Base-by-base conservation (phyloP, 768 basidiomycete genomes). In the Russula griseocarnosa region DNA sequence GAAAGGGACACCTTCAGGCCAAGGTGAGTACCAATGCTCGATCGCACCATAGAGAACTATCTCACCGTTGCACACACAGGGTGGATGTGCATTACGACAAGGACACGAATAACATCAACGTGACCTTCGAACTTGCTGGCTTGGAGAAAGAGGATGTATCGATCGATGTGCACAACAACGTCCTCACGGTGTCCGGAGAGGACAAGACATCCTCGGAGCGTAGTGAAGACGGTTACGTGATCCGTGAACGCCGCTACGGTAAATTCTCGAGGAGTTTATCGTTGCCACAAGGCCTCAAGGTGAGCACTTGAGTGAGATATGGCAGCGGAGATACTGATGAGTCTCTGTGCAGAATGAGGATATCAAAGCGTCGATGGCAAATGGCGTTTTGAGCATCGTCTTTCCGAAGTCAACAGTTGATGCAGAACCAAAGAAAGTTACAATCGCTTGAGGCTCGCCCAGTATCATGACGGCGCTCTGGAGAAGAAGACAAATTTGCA, bases 51-150 rank as follows among this genome's bases (percentile, higher is more conserved):
- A 18, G 18, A 32, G 5, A 24, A 49, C 50, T 4, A 30, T 3
- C 61, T 55, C 34, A 55, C 40, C 3, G 46, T 22, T 44, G n/a
- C 16, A 7, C 38, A 20, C 26, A 20, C 13, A 62, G 83, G 63
- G 79, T 84, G 79, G 81, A 84, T 65, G 70, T 83, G 13, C 79
- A 82, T 65, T 81, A 84, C 66, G 73, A 82, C 58, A 40, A 67
- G 3, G 76, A 80, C 26, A 72, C 71, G 26, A 81, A 82, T 65
- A 69, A 75, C 22, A 78, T 86, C 58, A 81, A 79, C 1, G 84
- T 83, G 36, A 70, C 76, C 14, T 82, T 85, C 67, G 85, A 86
- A 63, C 73, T 86, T 24, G 83, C 85, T 1, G 84, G 83, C 16
- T 44, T 84, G 51, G 75, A 75, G 64, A 78, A 80, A 30, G 79